Conservation (phyloP, 2,329 filamentous ascomycete species). For the Aspergillus udagawae region DNA sequence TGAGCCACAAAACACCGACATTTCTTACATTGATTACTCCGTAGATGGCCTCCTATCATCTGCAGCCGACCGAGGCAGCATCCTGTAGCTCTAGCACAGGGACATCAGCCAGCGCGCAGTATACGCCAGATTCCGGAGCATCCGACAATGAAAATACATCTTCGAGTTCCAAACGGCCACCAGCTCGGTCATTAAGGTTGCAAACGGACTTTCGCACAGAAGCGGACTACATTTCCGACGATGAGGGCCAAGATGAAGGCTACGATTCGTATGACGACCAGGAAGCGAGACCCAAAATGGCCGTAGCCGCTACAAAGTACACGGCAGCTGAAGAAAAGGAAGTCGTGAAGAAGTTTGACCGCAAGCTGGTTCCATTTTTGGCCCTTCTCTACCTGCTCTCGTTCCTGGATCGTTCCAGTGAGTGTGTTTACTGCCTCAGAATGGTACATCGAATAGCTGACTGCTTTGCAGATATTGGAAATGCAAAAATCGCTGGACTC, state of each 20-base stretch:
- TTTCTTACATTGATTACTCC: not conserved
- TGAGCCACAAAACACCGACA: not conserved
- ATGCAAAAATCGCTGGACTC: conserved; percentile 60
- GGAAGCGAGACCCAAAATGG: conserved; percentile 11
- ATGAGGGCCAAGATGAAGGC: conserved; percentile 17
- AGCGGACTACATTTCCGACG: conserved; percentile 17
- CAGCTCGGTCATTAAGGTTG: conserved; percentile 23
- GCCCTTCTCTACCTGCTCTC: conserved; percentile 78
- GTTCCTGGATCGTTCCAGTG: conserved; percentile 83
- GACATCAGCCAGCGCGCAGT: conserved; percentile 23
- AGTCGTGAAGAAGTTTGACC: conserved; percentile 72
- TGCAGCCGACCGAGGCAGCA: conserved; percentile 22
- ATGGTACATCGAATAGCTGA: conserved; percentile 2
- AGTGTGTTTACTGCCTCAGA: conserved; percentile 21
- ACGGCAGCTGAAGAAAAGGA: conserved; percentile 64
- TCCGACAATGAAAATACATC: conserved; percentile 22
- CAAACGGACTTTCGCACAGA: conserved; percentile 32
- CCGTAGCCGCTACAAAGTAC: conserved; percentile 28
- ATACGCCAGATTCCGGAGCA: conserved; percentile 33
- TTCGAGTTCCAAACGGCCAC: conserved; percentile 13
- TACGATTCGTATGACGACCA: conserved; percentile 26
- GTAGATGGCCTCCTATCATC: conserved; percentile 22
- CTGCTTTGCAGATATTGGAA: conserved; percentile 50
- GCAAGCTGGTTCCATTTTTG: conserved; percentile 72
- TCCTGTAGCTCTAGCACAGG: conserved; percentile 23